phyloP scores from a whole-genome alignment of 176 grass and related monocot species.

The Tuctoria greenei region DNA sequence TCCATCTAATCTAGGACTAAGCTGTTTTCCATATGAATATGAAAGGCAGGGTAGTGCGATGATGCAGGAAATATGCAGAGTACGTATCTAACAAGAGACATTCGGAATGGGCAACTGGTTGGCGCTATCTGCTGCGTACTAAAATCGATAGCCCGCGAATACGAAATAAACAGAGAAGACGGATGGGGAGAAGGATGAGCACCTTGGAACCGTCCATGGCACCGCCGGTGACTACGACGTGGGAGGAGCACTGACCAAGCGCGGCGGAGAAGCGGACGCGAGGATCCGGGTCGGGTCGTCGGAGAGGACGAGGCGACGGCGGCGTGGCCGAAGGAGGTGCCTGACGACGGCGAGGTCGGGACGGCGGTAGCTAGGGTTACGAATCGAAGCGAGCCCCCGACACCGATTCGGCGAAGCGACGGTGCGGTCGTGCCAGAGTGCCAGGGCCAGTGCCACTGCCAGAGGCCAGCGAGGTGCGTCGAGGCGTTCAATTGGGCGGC shows the following conservation, averaged over 20 bases:
- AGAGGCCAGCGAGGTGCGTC: too few species aligned
- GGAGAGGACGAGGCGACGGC: neutral
- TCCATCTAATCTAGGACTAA: too few species aligned
- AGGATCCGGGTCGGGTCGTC: too few species aligned
- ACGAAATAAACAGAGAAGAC: neutral
- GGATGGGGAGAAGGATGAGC: neutral
- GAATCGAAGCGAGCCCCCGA: neutral
- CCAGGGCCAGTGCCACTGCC: too few species aligned
- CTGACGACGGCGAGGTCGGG: conserved; percentile 8
- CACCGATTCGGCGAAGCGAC: neutral
- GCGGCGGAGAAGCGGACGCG: too few species aligned
- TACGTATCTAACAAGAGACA: neutral
- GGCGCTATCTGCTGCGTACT: too few species aligned
- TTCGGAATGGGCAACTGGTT: neutral
- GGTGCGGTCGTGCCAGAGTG: neutral
- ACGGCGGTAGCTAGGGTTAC: conserved; percentile 22
- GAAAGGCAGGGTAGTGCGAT: neutral
- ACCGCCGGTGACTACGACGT: neutral
- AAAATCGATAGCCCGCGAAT: neutral
- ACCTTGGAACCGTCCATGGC: conserved; percentile 23
- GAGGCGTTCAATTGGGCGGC: too few species aligned
- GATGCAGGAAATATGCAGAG: neutral
- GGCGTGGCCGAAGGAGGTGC: neutral
- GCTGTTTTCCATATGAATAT: neutral
- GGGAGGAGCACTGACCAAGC: neutral